A percentile compares a stretch with the other conserved stretches of the same genome.
Conservation (phyloP, 2,329 filamentous ascomycete genomes). For the Colletotrichum incanum region DNA sequence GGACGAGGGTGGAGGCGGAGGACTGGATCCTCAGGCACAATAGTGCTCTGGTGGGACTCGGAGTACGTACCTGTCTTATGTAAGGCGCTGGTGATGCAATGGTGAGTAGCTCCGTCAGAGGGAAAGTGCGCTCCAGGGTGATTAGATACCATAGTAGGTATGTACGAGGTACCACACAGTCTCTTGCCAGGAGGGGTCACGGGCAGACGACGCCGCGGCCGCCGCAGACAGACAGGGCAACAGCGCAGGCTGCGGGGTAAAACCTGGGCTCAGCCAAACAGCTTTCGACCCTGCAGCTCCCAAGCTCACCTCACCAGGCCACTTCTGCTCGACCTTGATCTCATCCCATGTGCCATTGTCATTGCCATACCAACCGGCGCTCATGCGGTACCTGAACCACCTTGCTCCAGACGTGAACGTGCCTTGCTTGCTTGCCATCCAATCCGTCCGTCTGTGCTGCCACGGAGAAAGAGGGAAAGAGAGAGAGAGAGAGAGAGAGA, state of each 20-base stretch:
- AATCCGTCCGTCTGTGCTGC: neutral
- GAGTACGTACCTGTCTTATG: neutral
- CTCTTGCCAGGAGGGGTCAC: slow-evolving; percentile 2
- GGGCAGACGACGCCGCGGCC: neutral
- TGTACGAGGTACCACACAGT: too few relatives aligned
- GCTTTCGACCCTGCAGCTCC: neutral
- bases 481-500: neutral
- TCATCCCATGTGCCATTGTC: slow-evolving; percentile 28
- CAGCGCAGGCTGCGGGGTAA: slow-evolving; percentile 34
- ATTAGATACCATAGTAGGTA: neutral
- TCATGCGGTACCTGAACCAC: neutral
- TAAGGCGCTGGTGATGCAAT: slow-evolving; percentile 23
- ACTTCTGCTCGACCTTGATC: slow-evolving; percentile 15
- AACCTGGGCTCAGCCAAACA: slow-evolving; percentile 17
- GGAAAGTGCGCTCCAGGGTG: neutral
- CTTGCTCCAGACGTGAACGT: slow-evolving; percentile 5
- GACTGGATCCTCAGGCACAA: slow-evolving; percentile 26
- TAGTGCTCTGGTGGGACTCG: accelerated
- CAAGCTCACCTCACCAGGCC: slow-evolving; percentile 7
- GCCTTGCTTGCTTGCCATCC: slow-evolving; percentile 16
- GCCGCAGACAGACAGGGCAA: neutral
- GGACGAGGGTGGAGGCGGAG: neutral
- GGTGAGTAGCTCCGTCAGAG: neutral
- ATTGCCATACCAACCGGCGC: slow-evolving; percentile 37
- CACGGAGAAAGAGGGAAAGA: neutral